Conservation (phyloP, 345 rosid genomes). For the Brassica cretica region DNA sequence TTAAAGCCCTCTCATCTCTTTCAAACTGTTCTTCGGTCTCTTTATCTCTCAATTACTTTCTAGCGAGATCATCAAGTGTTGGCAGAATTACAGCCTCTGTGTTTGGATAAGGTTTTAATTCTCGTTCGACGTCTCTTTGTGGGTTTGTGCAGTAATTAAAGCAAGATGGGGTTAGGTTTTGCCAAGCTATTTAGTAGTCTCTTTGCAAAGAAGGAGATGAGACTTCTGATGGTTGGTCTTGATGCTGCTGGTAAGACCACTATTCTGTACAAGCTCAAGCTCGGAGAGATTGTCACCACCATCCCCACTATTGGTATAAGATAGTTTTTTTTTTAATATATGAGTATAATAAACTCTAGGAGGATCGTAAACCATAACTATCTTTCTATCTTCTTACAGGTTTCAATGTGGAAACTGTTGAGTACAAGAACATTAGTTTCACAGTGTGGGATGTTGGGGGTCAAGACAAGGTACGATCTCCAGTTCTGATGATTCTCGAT, state of each 20-base stretch:
- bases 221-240: background rate
- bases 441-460: background rate
- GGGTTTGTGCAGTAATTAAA: background rate
- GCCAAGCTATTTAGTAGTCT: background rate
- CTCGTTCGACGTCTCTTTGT: background rate
- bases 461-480: background rate
- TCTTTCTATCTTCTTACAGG: background rate
- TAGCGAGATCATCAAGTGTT: too few relatives aligned
- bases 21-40: too few relatives aligned
- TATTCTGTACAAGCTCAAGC: background rate
- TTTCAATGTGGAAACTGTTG: background rate
- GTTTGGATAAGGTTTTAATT: background rate
- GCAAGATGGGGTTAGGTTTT: background rate
- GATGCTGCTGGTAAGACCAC: slow-evolving; percentile 1
- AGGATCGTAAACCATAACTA: background rate
- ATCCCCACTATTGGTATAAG: background rate
- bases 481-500: background rate
- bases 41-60: too few relatives aligned
- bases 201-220: background rate
- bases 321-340: background rate
- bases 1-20: too few relatives aligned
- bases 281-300: slow-evolving; percentile 1
- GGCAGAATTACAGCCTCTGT: too few relatives aligned
- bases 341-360: background rate
- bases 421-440: background rate